Conservation (phyloP, 805 yeast species). For the Kluyveromyces aestuarii region DNA sequence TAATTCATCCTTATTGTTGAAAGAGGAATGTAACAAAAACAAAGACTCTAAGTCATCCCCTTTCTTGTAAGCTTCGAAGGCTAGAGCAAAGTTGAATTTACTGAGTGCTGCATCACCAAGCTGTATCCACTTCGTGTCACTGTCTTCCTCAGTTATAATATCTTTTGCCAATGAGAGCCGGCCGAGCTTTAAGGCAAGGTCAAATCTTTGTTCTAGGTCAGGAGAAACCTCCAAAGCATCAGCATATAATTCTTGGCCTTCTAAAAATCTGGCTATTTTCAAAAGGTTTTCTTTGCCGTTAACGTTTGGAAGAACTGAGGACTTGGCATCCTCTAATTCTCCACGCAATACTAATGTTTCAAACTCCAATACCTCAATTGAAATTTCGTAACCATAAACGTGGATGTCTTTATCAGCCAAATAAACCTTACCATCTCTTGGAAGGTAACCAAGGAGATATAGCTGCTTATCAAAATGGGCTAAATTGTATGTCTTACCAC, state of each 20-base stretch:
- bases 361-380: constrained; percentile 83
- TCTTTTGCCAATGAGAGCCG: constrained; percentile 64
- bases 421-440: constrained; percentile 84
- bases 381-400: constrained; percentile 70
- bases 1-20: constrained; percentile 59
- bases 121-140: constrained; percentile 77
- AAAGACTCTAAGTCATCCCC: constrained; percentile 79
- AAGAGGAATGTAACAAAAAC: constrained; percentile 71
- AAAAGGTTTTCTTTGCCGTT: constrained; percentile 53
- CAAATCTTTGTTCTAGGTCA: constrained; percentile 87
- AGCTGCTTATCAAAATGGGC: constrained; percentile 86
- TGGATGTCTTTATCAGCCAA: constrained; percentile 86
- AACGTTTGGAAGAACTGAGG: constrained; percentile 46
- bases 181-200: constrained; percentile 71
- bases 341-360: constrained; percentile 95
- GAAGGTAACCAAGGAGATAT: constrained; percentile 81
- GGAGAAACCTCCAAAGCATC: constrained; percentile 77
- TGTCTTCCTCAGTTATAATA: constrained; percentile 44
- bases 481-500: constrained; percentile 84
- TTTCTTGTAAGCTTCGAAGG: constrained; percentile 66
- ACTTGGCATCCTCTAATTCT: constrained; percentile 76
- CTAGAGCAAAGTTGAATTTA: constrained; percentile 72
- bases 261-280: constrained; percentile 85
- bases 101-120: constrained; percentile 81
- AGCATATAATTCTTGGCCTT: constrained; percentile 80